Evolutionary conservation across 2,329 filamentous ascomycete species (phyloP).

Genomic region (Penicillium thymicola): DNA sequence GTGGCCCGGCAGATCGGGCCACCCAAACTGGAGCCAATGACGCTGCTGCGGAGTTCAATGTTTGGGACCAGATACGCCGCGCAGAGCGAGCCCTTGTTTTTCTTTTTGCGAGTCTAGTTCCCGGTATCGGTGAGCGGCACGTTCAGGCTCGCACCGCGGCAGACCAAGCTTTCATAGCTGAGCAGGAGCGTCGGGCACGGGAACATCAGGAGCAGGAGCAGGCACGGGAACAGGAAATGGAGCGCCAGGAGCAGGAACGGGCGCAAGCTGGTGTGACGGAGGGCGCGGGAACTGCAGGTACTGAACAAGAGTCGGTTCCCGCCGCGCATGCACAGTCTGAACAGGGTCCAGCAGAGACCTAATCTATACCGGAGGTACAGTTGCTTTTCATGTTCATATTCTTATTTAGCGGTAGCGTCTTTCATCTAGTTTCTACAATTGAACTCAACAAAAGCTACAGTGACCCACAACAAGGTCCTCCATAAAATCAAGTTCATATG

Average conservation of each 20-base stretch:
- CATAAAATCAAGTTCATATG: not conserved
- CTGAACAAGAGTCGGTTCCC: not conserved
- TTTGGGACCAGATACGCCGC: slow-evolving; percentile 39
- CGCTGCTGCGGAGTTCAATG: not conserved
- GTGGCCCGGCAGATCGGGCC: slow-evolving; percentile 23
- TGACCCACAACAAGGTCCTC: not conserved
- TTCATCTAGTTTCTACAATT: not conserved
- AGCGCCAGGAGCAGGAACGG: not conserved
- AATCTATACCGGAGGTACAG: not conserved
- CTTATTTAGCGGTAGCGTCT: not conserved
- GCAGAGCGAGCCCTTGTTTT: slow-evolving; percentile 57
- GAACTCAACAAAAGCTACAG: not conserved
- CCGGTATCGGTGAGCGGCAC: slow-evolving; percentile 60
- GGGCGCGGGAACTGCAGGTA: not conserved
- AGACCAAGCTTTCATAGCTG: slow-evolving; percentile 35
- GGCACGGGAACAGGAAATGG: not conserved
- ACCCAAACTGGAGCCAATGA: not conserved
- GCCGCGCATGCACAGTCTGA: not conserved
- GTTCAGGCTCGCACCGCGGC: slow-evolving; percentile 55
- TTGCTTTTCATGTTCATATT: not conserved
- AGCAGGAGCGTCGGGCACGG: not conserved
- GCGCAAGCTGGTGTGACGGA: not conserved
- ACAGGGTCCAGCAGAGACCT: not conserved
- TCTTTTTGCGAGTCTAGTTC: slow-evolving; percentile 61
- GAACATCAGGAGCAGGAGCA: slow-evolving; percentile 8